These are phyloP conservation scores for Rhizopus sp. DNA, from an alignment of 371 early-diverging fungal species.

Conservation along the genomic window DNA sequence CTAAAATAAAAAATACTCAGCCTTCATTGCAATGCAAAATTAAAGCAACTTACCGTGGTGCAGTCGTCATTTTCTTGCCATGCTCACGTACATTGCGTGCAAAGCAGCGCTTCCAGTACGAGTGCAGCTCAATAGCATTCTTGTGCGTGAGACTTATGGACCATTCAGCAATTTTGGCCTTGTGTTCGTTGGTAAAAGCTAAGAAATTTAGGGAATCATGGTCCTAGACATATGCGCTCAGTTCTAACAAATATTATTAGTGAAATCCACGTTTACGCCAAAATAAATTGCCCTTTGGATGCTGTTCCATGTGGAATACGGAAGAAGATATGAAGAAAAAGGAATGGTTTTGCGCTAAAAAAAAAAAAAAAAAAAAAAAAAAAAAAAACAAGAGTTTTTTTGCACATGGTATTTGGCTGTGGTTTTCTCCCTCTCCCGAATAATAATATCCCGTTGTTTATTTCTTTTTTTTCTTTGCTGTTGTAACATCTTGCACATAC, in stretches of 20 bases:
- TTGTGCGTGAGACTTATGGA: slow-evolving; percentile 4
- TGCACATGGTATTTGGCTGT: slow-evolving; percentile 3
- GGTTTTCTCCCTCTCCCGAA: too few species aligned
- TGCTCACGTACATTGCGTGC: slow-evolving; percentile 3
- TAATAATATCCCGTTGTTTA: too few species aligned
- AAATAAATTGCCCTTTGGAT: slow-evolving; percentile 4
- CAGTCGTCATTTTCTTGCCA: slow-evolving; percentile 3
- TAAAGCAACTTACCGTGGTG: slow-evolving; percentile 2
- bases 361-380: too few species aligned
- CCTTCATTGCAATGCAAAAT: slow-evolving; percentile 4
- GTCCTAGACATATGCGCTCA: slow-evolving; percentile 2
- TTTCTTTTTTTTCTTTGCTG: slow-evolving; percentile 4
- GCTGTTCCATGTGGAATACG: slow-evolving; percentile 4
- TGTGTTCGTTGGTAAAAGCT: slow-evolving; percentile 3
- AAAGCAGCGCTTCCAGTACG: slow-evolving; percentile 3
- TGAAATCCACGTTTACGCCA: slow-evolving; percentile 2
- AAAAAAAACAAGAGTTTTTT: too few species aligned
- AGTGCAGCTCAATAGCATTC: slow-evolving; percentile 4
- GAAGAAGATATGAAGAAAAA: slow-evolving; percentile 3
- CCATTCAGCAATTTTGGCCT: slow-evolving; percentile 1
- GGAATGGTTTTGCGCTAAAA: too few species aligned
- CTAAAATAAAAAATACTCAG: slow-evolving; percentile 4
- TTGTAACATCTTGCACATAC: slow-evolving; percentile 2
- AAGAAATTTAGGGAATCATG: slow-evolving; percentile 4
- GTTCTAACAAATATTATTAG: slow-evolving; percentile 4